Base-by-base conservation (phyloP, 2,329 filamentous ascomycete genomes). In the Colletotrichum brevisporum region DNA sequence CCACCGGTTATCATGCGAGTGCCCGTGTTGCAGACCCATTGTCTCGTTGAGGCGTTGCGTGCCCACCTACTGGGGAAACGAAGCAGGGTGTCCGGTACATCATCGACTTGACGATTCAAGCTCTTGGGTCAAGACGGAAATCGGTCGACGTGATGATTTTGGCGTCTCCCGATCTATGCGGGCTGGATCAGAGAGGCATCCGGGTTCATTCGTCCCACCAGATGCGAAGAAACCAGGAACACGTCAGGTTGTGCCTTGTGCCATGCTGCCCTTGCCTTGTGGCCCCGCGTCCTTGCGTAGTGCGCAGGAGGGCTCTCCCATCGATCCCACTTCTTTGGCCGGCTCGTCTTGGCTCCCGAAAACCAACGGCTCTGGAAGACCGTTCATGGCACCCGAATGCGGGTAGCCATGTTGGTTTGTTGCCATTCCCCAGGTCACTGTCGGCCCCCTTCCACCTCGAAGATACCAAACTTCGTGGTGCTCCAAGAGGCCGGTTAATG, bases 1-100 rank as follows among this genome's bases (percentile, higher is more conserved):
- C 51, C 31, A 45, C 43, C 52, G 50, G 55, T 36, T 26, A 61
- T n/a, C 26, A 67, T 69, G 62, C 66, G 66, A 45, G 24, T 56
- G 60, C 62, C 62, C 66, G 55, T 58, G n/a, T 53, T 51, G 61
- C 54, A 65, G 62, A 16, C 41, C 24, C 31, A 59, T 15, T 52
- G n/a, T 26, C 43, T 18, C 16, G 48, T 41, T 56, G 48, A 54
- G 21, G 21, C 16, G 18, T n/a, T 13, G 21, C 18, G 47, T 18
- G 13, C 58, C 45, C n/a, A 8, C 21, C 21, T 13, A 4, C 45
- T 21, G 27, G 39, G 16, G 16, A 18, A n/a, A n/a, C 39, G 21
- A 31, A 45, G 18, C 55, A 24, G n/a, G 41, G 3, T 57, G 6
- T 16, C 18, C 15, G 16, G 16, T 21, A 13, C 52, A 39, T 10